These are phyloP conservation scores for Globisporangium takayamanum DNA, from an alignment of 352 stramenopile species.

Conservation along the genomic window DNA sequence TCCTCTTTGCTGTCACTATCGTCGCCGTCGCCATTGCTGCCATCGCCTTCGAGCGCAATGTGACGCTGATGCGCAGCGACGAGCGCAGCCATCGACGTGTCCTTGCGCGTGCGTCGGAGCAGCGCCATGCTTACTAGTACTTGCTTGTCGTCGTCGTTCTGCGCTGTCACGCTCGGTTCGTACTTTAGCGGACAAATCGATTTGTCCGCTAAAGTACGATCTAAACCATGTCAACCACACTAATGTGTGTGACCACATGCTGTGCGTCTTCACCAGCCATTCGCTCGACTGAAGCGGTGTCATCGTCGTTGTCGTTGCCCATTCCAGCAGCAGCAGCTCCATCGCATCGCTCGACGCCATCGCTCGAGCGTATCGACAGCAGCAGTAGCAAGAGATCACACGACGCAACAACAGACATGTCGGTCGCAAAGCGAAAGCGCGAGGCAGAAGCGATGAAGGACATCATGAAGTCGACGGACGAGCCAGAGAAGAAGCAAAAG, in stretches of 20 bases:
- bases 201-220: neutral
- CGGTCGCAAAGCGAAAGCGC: slow-evolving; percentile 19
- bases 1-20: slow-evolving; percentile 1
- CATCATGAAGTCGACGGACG: slow-evolving; percentile 17
- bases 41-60: slow-evolving; percentile 5
- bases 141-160: slow-evolving; percentile 10
- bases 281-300: neutral
- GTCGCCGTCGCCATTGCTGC: neutral
- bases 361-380: slow-evolving; percentile 8
- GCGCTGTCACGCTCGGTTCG: neutral
- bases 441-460: slow-evolving; percentile 18
- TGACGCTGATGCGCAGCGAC: slow-evolving; percentile 14
- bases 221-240: neutral
- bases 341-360: neutral
- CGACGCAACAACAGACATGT: slow-evolving; percentile 6
- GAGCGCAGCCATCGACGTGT: slow-evolving; percentile 20
- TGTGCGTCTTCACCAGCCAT: slow-evolving; percentile 10
- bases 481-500: slow-evolving; percentile 41
- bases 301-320: neutral
- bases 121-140: slow-evolving; percentile 18
- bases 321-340: slow-evolving; percentile 1
- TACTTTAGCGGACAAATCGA: neutral
- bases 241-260: neutral
- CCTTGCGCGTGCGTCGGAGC: slow-evolving; percentile 18
- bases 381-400: neutral